Evolutionary conservation across 352 stramenopile species (phyloP), one percentile per base, ranked within the genome.

Genomic region (Globisporangium paddicum): DNA sequence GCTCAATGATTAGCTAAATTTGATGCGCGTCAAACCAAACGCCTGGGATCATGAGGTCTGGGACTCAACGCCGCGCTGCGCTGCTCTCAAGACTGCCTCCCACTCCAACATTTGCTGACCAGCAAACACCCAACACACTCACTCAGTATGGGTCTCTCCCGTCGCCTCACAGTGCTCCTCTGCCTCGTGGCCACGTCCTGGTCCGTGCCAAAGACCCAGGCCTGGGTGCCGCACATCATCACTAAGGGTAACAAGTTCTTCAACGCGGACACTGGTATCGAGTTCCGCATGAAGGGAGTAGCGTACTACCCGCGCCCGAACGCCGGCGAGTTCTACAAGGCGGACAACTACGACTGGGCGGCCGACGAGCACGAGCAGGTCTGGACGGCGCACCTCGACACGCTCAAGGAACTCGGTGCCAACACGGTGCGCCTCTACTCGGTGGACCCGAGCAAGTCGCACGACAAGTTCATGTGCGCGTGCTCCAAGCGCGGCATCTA

Each of bases 181-280:
- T 16, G 7, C 34, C 34, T 38, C 34, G 34, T 38, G 34, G 34
- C 34, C 34, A 13, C 34, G 10, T 38, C 34, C 34, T 38, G 34
- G 7, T 16, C 16, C 34, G 34, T 11, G 9, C 34, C 10, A 5
- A 13, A 38, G 34, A 38, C 34, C 9, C 34, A 38, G 9, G 61
- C 61, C 48, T 67, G 61, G 61, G 40, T 63, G 14, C 23, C 61
- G n/a, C 61, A 30, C 9, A 7, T 92, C 18, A 64, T 86, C n/a
- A 60, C 79, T 42, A 87, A 90, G 60, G 78, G 79, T 59, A 88
- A 86, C 72, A 85, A 83, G 54, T 84, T 89, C 55, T 90, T 90
- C 53, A 65, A 89, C 63, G 76, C 68, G 18, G 60, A 63, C 1
- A 79, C 67, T 0, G 72, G 71, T 0, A 48, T 73, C 52, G 76